Evolutionary conservation across 192 early-diverging fungal genomes (phyloP).

Genomic region (Mortierella hygrophila): DNA sequence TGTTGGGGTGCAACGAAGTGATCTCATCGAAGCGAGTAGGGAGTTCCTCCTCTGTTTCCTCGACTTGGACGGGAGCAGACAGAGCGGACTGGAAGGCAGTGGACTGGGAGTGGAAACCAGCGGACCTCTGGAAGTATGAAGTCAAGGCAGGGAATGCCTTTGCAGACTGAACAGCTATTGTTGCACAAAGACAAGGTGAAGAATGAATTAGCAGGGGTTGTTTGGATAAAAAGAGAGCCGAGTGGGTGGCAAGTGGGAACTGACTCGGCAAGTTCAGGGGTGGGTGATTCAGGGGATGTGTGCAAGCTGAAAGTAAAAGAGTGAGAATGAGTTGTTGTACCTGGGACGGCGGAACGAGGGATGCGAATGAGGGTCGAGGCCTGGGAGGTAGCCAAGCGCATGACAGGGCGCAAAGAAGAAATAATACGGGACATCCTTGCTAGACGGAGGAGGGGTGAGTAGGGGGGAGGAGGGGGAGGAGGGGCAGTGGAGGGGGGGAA

Average conservation of each 20-base stretch:
- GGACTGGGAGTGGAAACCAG: slow-evolving; percentile 28
- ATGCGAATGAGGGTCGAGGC: slow-evolving; percentile 10
- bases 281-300: neutral
- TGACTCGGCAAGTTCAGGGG: neutral
- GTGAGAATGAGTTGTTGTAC: neutral
- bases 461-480: neutral
- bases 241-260: neutral
- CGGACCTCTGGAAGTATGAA: slow-evolving; percentile 35
- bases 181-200: neutral
- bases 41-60: slow-evolving; percentile 52
- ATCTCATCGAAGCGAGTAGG: slow-evolving; percentile 69
- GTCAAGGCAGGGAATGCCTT: slow-evolving; percentile 41
- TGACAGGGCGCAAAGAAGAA: slow-evolving; percentile 34
- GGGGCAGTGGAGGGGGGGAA: neutral
- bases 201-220: neutral
- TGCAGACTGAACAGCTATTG: slow-evolving; percentile 10
- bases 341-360: slow-evolving; percentile 17
- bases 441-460: neutral
- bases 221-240: neutral
- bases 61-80: slow-evolving; percentile 15
- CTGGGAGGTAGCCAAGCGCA: slow-evolving; percentile 25
- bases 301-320: neutral
- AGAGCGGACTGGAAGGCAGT: slow-evolving; percentile 18
- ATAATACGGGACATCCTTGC: slow-evolving; percentile 22
- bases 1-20: slow-evolving; percentile 58